phyloP scores from a whole-genome alignment of 805 yeast species.

The Lipomyces anomalus region DNA sequence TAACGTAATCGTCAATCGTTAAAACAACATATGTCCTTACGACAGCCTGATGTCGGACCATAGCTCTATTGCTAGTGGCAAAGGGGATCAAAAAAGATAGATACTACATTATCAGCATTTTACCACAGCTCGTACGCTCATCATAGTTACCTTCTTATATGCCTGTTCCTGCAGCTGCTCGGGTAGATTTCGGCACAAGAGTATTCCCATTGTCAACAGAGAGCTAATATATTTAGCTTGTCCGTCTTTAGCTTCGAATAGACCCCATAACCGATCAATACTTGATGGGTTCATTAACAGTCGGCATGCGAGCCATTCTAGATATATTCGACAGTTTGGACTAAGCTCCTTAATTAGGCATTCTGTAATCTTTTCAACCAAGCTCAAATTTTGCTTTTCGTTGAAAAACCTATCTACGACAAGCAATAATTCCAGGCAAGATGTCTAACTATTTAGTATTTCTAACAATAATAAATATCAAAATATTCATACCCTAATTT shows the following conservation, averaged over 20 bases:
- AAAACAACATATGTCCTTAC: slow-evolving; percentile 26
- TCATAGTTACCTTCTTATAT: slow-evolving; percentile 32
- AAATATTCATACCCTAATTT: neutral
- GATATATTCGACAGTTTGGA: slow-evolving; percentile 65
- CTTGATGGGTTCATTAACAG: slow-evolving; percentile 31
- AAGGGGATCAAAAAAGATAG: slow-evolving; percentile 55
- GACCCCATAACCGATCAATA: slow-evolving; percentile 6
- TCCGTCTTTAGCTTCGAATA: slow-evolving; percentile 26
- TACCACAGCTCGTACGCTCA: too few species aligned
- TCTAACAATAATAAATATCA: slow-evolving; percentile 35
- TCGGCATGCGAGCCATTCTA: slow-evolving; percentile 71
- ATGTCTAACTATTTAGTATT: slow-evolving; percentile 45
- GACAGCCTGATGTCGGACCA: slow-evolving; percentile 72
- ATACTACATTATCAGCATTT: too few species aligned
- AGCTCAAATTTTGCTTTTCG: slow-evolving; percentile 23
- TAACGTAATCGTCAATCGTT: slow-evolving; percentile 13
- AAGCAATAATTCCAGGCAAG: slow-evolving; percentile 49
- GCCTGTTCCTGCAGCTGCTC: slow-evolving; percentile 30
- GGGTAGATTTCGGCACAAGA: slow-evolving; percentile 40
- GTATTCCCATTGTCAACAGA: slow-evolving; percentile 55
- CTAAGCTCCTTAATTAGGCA: slow-evolving; percentile 60
- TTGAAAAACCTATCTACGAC: slow-evolving; percentile 37
- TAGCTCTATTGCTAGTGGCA: slow-evolving; percentile 77
- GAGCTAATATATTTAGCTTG: slow-evolving; percentile 54
- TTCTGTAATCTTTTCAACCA: slow-evolving; percentile 31